Evolutionary conservation across 2,329 filamentous ascomycete genomes (phyloP), one percentile per base, ranked within the genome.

Genomic region (Cladophialophora exuberans): DNA sequence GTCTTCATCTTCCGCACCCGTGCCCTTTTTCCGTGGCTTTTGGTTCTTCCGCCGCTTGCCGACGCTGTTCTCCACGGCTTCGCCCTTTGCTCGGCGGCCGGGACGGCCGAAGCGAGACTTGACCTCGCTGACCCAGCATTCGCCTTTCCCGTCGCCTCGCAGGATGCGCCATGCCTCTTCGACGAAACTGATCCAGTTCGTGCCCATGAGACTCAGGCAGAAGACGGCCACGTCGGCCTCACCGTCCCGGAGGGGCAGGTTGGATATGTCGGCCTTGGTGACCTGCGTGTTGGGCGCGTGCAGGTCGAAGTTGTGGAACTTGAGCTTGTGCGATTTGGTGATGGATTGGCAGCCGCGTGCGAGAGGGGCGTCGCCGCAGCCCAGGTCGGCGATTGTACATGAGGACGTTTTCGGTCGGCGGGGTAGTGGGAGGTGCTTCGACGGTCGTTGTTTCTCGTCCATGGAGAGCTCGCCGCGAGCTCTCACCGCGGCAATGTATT

Each of bases 121-220:
- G 74, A 99, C 97, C 76, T 99, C 94, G 43, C 90, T 89, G 47
- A 99, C 83, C 94, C 94, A 99, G 50, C 96, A 85, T 77, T 99
- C 94, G 63, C 94, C 75, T 60, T 76, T 76, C 26, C 75, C 94
- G 68, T 94, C 93, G 83, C 91, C 92, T 68, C 90, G 87, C 59
- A 99, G 81, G 47, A 97, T 81, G 50, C 94, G 86, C 77, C 90
- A 96, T 11, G 93, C 93, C 76, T 99, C 94, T 74, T 97, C 94
- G 66, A 99, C 83, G 70, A 99, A 97, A 65, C 90, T 86, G 49
- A 96, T 83, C 93, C 94, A 99, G 76, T 99, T 99, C 52, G 94
- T 99, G 68, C 94, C 94, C 94, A 99, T 99, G 56, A 99, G 83
- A 45, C 93, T 94, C 26, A 99, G 82, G 72, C 94, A 99, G 78